Conservation (phyloP, 2,329 filamentous ascomycete genomes). For the Fusarium protoensiforme region DNA sequence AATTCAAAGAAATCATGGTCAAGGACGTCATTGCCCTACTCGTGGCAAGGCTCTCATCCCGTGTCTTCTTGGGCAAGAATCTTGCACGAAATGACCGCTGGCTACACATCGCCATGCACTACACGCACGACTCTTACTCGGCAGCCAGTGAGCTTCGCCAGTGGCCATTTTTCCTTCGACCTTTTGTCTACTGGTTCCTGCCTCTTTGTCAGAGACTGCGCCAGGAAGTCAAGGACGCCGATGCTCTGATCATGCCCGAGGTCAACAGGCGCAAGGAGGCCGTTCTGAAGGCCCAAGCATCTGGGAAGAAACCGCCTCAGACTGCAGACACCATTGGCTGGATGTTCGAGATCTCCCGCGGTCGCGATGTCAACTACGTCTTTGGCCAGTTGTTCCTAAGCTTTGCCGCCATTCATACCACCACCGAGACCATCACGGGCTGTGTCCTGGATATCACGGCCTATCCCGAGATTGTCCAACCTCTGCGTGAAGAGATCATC, state of each 20-base stretch:
- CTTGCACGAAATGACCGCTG: slow-evolving; percentile 59
- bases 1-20: background rate
- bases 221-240: background rate
- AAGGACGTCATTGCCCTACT: background rate
- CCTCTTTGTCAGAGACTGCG: background rate
- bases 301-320: background rate
- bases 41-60: slow-evolving; percentile 61
- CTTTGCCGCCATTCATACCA: background rate
- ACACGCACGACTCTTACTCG: slow-evolving; percentile 53
- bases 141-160: background rate
- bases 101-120: slow-evolving; percentile 57
- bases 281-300: background rate
- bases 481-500: background rate
- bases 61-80: slow-evolving; percentile 58
- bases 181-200: background rate
- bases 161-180: background rate
- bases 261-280: background rate
- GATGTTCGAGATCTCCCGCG: slow-evolving; percentile 52
- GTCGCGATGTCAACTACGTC: slow-evolving; percentile 31
- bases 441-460: background rate
- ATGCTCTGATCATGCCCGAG: background rate
- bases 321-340: slow-evolving; percentile 55
- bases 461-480: background rate
- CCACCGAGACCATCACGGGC: background rate
- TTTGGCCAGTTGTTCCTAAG: slow-evolving; percentile 65